Percentiles rank a stretch among this genome's conserved stretches.
Conservation (phyloP, 257 asterid genomes). For the Scutellaria baicalensis region DNA sequence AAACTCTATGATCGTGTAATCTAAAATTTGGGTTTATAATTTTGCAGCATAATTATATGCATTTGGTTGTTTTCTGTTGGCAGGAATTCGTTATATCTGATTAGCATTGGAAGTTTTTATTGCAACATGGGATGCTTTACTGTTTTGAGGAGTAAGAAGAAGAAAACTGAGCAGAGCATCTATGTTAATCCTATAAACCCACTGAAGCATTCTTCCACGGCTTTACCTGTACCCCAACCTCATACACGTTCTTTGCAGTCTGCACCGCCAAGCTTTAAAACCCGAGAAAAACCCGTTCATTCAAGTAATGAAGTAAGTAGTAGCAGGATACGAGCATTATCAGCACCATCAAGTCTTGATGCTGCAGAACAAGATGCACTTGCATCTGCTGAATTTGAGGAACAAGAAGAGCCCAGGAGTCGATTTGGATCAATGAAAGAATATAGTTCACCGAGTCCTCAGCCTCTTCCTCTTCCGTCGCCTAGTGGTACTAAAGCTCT, state of each 20-base stretch:
- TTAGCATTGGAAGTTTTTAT: constrained; percentile 3
- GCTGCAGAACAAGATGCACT: constrained; percentile 55
- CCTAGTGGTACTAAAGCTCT: constrained; percentile 46
- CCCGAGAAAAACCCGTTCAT: constrained; percentile 50
- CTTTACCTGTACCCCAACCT: constrained; percentile 68
- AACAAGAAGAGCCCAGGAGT: constrained; percentile 57
- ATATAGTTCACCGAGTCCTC: constrained; percentile 62
- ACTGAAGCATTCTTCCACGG: constrained; percentile 58
- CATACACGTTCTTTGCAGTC: constrained; percentile 62
- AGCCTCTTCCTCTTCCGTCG: constrained; percentile 93
- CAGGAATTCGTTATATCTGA: constrained; percentile 27
- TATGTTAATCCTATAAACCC: constrained; percentile 43
- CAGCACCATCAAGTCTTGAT: constrained; percentile 79
- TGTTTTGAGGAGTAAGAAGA: constrained; percentile 62
- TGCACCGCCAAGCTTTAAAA: constrained; percentile 90
- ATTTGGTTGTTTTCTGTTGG: background rate
- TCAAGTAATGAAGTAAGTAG: constrained; percentile 26
- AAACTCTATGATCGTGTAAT: background rate
- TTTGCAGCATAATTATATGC: background rate
- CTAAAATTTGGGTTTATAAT: background rate
- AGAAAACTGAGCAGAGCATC: constrained; percentile 47
- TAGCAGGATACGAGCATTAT: constrained; percentile 53
- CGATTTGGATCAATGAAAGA: constrained; percentile 66
- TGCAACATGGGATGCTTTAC: constrained; percentile 80
- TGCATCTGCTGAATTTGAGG: constrained; percentile 49